Conservation (phyloP, 2,329 filamentous ascomycete species). For the Colletotrichum sp. region DNA sequence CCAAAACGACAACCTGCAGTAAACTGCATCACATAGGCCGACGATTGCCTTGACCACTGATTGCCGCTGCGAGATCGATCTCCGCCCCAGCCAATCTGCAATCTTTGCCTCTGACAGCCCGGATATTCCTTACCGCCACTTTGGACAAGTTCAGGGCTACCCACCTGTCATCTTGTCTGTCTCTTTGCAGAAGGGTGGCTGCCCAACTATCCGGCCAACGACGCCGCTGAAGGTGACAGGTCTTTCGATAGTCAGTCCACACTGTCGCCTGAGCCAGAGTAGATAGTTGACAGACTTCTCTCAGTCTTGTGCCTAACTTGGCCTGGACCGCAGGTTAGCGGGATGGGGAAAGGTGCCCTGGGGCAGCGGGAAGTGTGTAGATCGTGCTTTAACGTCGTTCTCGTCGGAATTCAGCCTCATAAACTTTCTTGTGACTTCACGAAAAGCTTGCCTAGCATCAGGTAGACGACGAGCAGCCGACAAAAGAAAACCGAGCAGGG, state of each 20-base stretch:
- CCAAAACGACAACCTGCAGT: neutral
- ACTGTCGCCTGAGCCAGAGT: neutral
- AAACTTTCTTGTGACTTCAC: slow-evolving; percentile 12
- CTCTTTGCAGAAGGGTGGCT: neutral
- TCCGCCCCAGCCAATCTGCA: slow-evolving; percentile 6
- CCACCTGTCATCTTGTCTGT: neutral
- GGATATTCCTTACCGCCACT: slow-evolving; percentile 16
- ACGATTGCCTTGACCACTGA: neutral
- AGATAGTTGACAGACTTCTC: neutral
- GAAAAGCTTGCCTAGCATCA: neutral
- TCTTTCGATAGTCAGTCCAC: neutral
- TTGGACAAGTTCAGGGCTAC: neutral
- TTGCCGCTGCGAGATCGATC: slow-evolving; percentile 15
- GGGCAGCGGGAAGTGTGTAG: neutral
- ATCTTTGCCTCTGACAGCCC: neutral
- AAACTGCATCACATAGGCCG: neutral
- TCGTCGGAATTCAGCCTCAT: slow-evolving; percentile 7
- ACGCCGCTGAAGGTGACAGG: neutral
- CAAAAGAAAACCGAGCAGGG: neutral
- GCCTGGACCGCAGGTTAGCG: neutral
- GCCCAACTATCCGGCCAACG: neutral
- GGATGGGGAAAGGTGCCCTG: neutral
- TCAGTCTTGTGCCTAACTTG: neutral
- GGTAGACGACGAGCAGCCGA: neutral
- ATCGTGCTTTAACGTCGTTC: neutral